Conservation (phyloP, 2,329 filamentous ascomycete species). For the Curvularia eragrostidis region DNA sequence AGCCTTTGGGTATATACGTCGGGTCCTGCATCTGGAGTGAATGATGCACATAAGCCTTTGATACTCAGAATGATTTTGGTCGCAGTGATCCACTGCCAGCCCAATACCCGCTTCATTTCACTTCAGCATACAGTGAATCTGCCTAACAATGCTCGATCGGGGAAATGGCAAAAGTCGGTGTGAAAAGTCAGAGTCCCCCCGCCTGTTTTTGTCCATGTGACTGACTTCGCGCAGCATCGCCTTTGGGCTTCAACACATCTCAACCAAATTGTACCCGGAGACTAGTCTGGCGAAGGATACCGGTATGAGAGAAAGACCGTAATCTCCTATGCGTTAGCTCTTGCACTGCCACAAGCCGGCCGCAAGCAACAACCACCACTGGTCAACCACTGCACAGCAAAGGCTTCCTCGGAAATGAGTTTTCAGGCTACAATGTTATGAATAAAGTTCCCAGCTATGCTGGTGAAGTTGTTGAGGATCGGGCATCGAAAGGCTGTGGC, state of each 20-base stretch:
- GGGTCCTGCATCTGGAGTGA: constrained; percentile 4
- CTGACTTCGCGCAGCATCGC: neutral
- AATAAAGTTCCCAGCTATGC: neutral
- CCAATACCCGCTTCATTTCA: neutral
- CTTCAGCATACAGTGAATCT: neutral
- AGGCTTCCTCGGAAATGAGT: neutral
- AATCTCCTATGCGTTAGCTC: too few species aligned
- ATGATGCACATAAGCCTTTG: neutral
- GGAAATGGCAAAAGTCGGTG: neutral
- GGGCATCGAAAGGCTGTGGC: neutral
- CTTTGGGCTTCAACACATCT: neutral
- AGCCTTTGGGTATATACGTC: neutral
- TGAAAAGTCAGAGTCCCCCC: neutral
- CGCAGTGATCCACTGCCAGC: neutral
- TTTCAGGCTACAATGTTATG: neutral
- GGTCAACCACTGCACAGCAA: neutral
- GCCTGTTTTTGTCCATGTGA: neutral
- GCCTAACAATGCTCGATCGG: neutral
- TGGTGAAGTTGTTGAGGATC: neutral
- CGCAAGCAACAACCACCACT: neutral
- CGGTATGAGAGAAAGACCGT: neutral
- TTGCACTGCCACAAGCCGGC: neutral
- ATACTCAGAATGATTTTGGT: neutral
- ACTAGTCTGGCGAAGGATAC: neutral
- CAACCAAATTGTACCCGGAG: neutral